Conservation (phyloP, 2,329 filamentous ascomycete species). For the Tolypocladium tropicale region DNA sequence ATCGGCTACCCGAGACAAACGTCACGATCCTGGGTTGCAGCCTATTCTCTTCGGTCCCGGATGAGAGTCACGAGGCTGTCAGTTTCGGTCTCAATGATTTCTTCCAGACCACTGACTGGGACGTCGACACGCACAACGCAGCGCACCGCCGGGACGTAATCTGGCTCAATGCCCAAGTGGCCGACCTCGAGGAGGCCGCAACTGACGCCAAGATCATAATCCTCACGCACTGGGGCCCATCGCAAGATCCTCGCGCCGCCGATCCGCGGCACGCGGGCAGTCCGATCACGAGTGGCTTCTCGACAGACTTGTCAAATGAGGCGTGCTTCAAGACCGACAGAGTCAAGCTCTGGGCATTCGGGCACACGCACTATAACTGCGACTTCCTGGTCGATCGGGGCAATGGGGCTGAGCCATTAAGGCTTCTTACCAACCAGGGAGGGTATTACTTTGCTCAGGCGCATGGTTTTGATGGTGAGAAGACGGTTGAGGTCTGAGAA, state of each 20-base stretch:
- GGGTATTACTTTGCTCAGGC: slow-evolving; percentile 30
- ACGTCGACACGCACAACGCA: slow-evolving; percentile 23
- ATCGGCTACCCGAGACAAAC: slow-evolving; percentile 11
- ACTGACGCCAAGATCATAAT: slow-evolving; percentile 20
- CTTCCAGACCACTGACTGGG: slow-evolving; percentile 32
- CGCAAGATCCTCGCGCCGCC: slow-evolving; percentile 17
- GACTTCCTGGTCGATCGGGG: slow-evolving; percentile 20
- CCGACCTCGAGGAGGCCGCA: slow-evolving; percentile 10
- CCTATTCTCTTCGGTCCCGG: slow-evolving; percentile 36
- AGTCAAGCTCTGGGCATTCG: slow-evolving; percentile 36
- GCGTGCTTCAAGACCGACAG: slow-evolving; percentile 20
- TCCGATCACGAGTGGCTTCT: slow-evolving; percentile 21
- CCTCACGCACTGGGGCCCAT: slow-evolving; percentile 33
- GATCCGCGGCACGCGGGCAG: slow-evolving; percentile 23
- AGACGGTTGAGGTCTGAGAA: slow-evolving; percentile 6
- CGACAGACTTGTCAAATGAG: slow-evolving; percentile 25
- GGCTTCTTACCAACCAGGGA: slow-evolving; percentile 28
- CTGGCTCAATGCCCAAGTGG: slow-evolving; percentile 31
- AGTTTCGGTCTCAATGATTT: slow-evolving; percentile 40
- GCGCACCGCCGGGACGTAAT: slow-evolving; percentile 26
- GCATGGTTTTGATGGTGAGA: slow-evolving; percentile 20
- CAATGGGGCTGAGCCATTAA: slow-evolving; percentile 10
- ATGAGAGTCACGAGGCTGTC: slow-evolving; percentile 24
- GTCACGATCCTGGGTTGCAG: slow-evolving; percentile 25
- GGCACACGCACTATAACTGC: slow-evolving; percentile 38